Evolutionary conservation across 208 protist species (phyloP), one percentile per base, ranked within the genome.

Genomic region (Kentomonas sorsogonicus): DNA sequence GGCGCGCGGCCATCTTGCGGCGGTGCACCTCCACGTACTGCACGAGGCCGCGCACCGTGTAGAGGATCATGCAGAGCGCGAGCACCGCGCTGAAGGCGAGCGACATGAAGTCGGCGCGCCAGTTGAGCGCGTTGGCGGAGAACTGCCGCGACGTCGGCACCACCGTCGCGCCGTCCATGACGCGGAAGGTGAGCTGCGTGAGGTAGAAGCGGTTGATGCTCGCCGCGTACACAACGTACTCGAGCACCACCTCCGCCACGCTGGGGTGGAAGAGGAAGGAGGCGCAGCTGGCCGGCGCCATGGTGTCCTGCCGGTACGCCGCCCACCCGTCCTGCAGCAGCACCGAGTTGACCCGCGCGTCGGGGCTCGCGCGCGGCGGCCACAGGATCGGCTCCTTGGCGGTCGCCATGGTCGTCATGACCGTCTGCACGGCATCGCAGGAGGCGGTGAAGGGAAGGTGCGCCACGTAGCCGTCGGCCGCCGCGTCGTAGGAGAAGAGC

Each of bases 391-490:
- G 10, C 43, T 67, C 34, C 54, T 67, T 74, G 7, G 48, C 39
- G 6, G 72, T 79, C 45, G 56, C 53, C 48, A 79, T 68, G 30
- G 47, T 6, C 15, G 16, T 22, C 27, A 79, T 51, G 33, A 58
- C 41, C 3, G 36, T 29, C 40, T 38, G 40, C 26, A 69, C 59
- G 25, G 18, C 59, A 18, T 20, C 22, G 58, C 68, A 80, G 18
- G 74, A 69, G 18, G 60, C 43, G 50, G 64, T 36, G 38, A 80
- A 69, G 18, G 74, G 74, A 22, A 75, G 43, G 10, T 63, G 43
- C 40, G 43, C 64, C 20, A 60, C 51, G 62, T 75, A 75, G 43
- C 64, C 64, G 43, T 45, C 61, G 18, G 45, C 48, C n/a, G 29
- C 34, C 4, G 16, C 43, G 33, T 69, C 31, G 43, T 66, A 71